phyloP scores from a whole-genome alignment of 2,329 filamentous ascomycete genomes.

The Mollisia scopiformis region DNA sequence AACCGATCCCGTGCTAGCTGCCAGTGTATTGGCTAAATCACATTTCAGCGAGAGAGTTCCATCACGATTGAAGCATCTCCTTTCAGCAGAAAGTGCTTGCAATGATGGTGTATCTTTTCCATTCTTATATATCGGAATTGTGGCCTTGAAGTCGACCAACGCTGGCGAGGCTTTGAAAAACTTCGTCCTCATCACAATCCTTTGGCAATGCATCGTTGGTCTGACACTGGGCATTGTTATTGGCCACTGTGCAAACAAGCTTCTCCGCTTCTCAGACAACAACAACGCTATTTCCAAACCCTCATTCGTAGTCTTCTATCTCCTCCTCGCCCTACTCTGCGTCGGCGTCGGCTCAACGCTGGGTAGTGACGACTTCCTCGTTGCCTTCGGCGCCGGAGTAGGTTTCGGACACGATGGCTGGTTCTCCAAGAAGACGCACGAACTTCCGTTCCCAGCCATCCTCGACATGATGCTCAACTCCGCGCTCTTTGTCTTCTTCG shows the following conservation, averaged over 20 bases:
- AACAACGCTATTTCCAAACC: constrained; percentile 50
- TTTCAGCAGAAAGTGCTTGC: constrained; percentile 56
- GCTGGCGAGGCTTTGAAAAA: constrained; percentile 47
- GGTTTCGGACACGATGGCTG: constrained; percentile 58
- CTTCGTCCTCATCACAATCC: constrained; percentile 55
- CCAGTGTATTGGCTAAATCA: constrained; percentile 54
- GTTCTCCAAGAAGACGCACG: constrained; percentile 49
- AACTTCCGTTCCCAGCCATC: constrained; percentile 49
- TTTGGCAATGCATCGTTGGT: constrained; percentile 57
- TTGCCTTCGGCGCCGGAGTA: constrained; percentile 57
- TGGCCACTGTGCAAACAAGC: constrained; percentile 48
- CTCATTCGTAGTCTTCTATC: constrained; percentile 57
- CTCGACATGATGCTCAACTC: constrained; percentile 58
- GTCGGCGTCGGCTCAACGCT: constrained; percentile 54
- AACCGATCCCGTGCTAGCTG: constrained; percentile 58
- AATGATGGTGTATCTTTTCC: constrained; percentile 60
- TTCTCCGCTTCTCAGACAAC: constrained; percentile 49
- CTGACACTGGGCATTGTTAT: constrained; percentile 49
- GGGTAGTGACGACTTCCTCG: constrained; percentile 58
- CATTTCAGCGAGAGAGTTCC: constrained; percentile 56
- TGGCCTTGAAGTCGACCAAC: constrained; percentile 43
- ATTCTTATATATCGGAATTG: constrained; percentile 56
- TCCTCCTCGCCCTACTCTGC: constrained; percentile 54
- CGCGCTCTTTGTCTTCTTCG: constrained; percentile 59
- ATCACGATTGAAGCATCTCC: constrained; percentile 51